These are phyloP conservation scores for Botrytis hyacinthi DNA, from an alignment of 2,329 filamentous ascomycete genomes.

Conservation along the genomic window DNA sequence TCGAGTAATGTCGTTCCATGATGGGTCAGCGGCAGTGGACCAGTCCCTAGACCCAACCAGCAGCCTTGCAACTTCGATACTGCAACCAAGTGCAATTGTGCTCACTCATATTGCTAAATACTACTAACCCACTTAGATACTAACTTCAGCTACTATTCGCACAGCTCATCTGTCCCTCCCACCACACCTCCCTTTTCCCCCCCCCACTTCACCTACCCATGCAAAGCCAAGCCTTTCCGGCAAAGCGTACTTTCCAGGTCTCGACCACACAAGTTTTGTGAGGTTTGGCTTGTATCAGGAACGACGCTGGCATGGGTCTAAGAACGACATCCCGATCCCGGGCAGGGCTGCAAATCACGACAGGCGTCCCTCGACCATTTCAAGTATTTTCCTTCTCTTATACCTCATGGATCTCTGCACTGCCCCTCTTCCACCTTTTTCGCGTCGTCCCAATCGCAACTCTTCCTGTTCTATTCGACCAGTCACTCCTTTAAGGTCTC, in stretches of 20 bases:
- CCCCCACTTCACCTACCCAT: slow-evolving; percentile 21
- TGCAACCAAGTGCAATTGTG: slow-evolving; percentile 16
- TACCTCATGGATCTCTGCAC: slow-evolving; percentile 50
- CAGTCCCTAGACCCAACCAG: slow-evolving; percentile 15
- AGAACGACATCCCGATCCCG: slow-evolving; percentile 36
- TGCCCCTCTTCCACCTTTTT: slow-evolving; percentile 46
- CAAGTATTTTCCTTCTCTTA: slow-evolving; percentile 48
- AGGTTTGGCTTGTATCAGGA: slow-evolving; percentile 39
- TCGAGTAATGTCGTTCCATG: slow-evolving; percentile 26
- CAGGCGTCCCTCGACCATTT: slow-evolving; percentile 41
- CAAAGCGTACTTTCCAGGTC: slow-evolving; percentile 33
- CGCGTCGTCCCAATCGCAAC: slow-evolving; percentile 47
- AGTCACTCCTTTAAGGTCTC: slow-evolving; percentile 52
- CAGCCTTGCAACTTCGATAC: slow-evolving; percentile 26
- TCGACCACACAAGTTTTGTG: slow-evolving; percentile 36
- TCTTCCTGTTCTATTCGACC: slow-evolving; percentile 43
- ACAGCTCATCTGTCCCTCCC: slow-evolving; percentile 14
- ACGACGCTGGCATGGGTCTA: slow-evolving; percentile 33
- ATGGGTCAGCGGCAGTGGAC: slow-evolving; percentile 20
- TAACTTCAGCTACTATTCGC: slow-evolving; percentile 20
- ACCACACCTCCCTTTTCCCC: neutral
- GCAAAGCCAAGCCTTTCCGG: slow-evolving; percentile 30
- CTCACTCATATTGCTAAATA: slow-evolving; percentile 13
- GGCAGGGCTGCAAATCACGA: slow-evolving; percentile 32
- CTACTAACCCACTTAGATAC: slow-evolving; percentile 6